Base-by-base conservation (phyloP, 2,329 filamentous ascomycete genomes). In the Neurospora sp. region DNA sequence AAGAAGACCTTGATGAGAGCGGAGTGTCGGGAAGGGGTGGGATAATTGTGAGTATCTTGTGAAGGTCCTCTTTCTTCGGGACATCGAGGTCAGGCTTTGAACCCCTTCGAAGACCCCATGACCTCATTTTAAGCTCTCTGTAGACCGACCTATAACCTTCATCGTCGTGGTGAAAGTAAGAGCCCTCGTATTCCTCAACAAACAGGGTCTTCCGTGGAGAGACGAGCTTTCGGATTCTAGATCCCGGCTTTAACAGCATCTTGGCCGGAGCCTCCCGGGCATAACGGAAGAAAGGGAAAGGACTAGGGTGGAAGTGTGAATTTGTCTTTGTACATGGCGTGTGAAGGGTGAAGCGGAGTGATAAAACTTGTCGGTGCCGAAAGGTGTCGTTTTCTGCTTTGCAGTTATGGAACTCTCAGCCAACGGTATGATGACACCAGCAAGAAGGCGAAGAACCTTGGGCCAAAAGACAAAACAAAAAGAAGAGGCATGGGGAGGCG, bases 191-290 rank as follows among this genome's bases (percentile, higher is more conserved):
- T 67, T 74, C 74, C 66, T 76, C 77, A 33, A 57, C 46, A 28
- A 67, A 69, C 28, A 73, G 73, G 10, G 69, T 73, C 65, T 75
- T 77, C 57, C 73, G 73, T 68, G 79, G 78, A 40, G 79, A 78
- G 71, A 83, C 80, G 37, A 84, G 76, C 76, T 79, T 80, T 71
- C 82, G 80, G 73, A 84, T 83, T 75, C 76, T 82, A 75, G 83
- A 80, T 72, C 77, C 77, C 66, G 81, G 78, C 72, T 78, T 80
- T 69, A 82, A 82, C 78, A 80, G 75, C 76, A 82, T 83, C 70
- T 69, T 80, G 77, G 72, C 68, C 40, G 69, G 52, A 62, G 46
- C 69, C 17, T 40, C 43, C 19, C 43, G 41, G 41, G 41, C 71
- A 71, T 68, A 70, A 72, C 70, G 69, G 70, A 77, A 71, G 71